phyloP scores from a whole-genome alignment of 2,329 filamentous ascomycete species.

The Cordyceps javanica region DNA sequence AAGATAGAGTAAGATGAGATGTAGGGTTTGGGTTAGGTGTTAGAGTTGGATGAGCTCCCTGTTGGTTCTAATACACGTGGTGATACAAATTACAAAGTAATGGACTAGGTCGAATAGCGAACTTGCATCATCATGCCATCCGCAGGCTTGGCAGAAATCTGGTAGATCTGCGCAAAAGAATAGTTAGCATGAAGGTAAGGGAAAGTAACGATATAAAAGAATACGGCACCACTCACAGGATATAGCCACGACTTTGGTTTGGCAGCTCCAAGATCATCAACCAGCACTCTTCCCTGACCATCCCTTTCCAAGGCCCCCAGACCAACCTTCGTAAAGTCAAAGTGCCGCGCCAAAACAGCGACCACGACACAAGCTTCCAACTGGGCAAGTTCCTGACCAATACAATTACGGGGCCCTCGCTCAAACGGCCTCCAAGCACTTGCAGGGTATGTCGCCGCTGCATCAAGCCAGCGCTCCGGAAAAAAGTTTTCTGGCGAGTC shows the following conservation, averaged over 20 bases:
- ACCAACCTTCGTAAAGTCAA: background rate
- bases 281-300: background rate
- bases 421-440: background rate
- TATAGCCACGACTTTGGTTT: background rate
- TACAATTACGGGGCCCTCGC: background rate
- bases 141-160: background rate
- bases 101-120: background rate
- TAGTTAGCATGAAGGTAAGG: background rate
- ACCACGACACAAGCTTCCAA: background rate
- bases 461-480: background rate
- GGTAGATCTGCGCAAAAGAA: background rate
- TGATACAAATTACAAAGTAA: background rate
- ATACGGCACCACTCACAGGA: background rate
- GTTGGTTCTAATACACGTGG: too few species aligned
- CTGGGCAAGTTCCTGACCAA: background rate
- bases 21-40: too few species aligned
- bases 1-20: too few species aligned
- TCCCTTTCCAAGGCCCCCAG: background rate
- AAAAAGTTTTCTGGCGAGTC: background rate
- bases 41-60: too few species aligned
- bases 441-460: background rate
- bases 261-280: background rate
- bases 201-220: background rate
- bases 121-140: background rate
- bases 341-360: background rate